A percentile compares a stretch with the other conserved stretches of the same genome.
These are phyloP conservation scores for Aschersonia sp. DNA, from an alignment of 2,329 filamentous ascomycete species.

Conservation along the genomic window DNA sequence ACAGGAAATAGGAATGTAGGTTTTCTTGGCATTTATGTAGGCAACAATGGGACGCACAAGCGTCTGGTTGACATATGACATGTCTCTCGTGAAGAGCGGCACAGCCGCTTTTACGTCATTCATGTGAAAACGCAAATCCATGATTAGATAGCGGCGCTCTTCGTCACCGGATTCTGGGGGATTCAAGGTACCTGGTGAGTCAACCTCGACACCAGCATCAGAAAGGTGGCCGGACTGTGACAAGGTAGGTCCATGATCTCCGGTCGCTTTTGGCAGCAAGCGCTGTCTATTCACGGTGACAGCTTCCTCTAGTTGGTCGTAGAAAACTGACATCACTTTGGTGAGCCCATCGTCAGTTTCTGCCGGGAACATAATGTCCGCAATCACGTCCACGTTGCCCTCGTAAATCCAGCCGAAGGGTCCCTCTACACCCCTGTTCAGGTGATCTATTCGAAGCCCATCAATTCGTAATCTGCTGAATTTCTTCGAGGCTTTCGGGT, in stretches of 20 bases:
- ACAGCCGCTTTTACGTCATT: constrained; percentile 91
- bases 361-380: constrained; percentile 85
- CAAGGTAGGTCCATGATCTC: constrained; percentile 10
- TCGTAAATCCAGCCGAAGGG: constrained; percentile 98
- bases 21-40: constrained; percentile 90
- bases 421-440: constrained; percentile 84
- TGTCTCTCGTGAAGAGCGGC: constrained; percentile 78
- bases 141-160: constrained; percentile 69
- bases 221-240: constrained; percentile 18
- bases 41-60: constrained; percentile 91
- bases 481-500: constrained; percentile 78
- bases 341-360: constrained; percentile 79
- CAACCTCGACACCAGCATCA: constrained; percentile 10
- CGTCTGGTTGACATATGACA: constrained; percentile 93
- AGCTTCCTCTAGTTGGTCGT: constrained; percentile 86
- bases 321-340: constrained; percentile 94
- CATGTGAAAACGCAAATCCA: constrained; percentile 88
- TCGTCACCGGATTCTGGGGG: constrained; percentile 24
- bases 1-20: constrained; percentile 91
- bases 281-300: constrained; percentile 64
- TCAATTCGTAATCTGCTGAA: constrained; percentile 87
- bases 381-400: constrained; percentile 90
- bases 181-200: constrained; percentile 3
- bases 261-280: constrained; percentile 36
- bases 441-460: constrained; percentile 83